Base-by-base conservation (phyloP, 139 green algal species). In the Chlamydomonas urium region DNA sequence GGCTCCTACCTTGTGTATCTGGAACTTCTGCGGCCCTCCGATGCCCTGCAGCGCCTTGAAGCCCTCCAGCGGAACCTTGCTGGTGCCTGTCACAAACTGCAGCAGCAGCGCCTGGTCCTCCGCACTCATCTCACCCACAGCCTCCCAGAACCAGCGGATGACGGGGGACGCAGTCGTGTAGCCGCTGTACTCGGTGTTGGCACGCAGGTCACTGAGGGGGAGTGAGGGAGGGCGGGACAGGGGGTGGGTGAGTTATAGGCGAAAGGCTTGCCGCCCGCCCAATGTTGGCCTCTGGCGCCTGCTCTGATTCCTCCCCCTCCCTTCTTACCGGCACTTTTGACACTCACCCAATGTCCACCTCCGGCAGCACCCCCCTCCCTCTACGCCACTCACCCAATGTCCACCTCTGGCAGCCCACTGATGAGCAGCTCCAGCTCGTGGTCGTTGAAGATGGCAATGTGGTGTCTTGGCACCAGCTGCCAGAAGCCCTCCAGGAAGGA, bases 341-440 rank as follows among this genome's bases (percentile, higher is more conserved):
- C 10, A 73, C 53, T 8, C 24, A 68, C 45, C 21, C 71, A 29
- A 97, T 58, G 68, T 99, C 94, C 24, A 99, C 93, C 71, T 98
- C 91, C 1, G 95, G 95, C 79, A 98, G 85, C 19, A 95, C 95
- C 42, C 69, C n/a, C n/a, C n/a, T n/a, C n/a, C n/a, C n/a, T n/a
- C n/a, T n/a, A n/a, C n/a, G 42, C 42, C 10, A 73, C 53, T 8
- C 24, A 68, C 45, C 21, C 71, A 29, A 97, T 58, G 68, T 99
- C 94, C 24, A 99, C 93, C 71, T 98, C 91, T 1, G 95, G 95
- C 79, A 98, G 85, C 19, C 95, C 95, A 50, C 69, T 87, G 80
- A 99, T 97, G 32, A 99, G 81, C 75, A 99, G 89, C 88, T 99
- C 95, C 66, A 99, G 92, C 89, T 99, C 95, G 67, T 92, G 86